Evolutionary conservation across 1,284 basidiomycete genomes (phyloP), one percentile per base, ranked within the genome.

Genomic region (Malassezia furfur): DNA sequence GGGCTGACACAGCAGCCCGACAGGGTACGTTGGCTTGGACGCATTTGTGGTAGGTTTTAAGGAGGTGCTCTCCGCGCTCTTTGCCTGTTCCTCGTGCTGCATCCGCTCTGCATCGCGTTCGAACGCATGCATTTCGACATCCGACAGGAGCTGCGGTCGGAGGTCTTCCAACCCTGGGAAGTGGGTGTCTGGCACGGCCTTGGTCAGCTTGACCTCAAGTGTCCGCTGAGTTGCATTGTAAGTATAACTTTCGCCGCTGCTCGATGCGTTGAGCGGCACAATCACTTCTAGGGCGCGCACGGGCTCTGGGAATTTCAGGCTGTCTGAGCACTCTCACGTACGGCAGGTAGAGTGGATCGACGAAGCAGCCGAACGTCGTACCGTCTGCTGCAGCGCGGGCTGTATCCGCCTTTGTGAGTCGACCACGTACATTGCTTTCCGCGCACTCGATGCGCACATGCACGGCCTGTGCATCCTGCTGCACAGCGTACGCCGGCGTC

Each of bases 261-360:
- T 31, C 22, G 19, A 43, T 22, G 36, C 28, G 15, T 17, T 12
- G 22, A 50, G n/a, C 7, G 54, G 8, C 10, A 48, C 14, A 3
- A 14, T 28, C 21, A 45, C 49, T 12, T 51, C 40, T 12, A 57
- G 36, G 3, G 30, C 30, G 12, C n/a, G 30, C 12, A 57, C 55
- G 1, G 41, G 25, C 6, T 9, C 21, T 15, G 55, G 55, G 10
- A 57, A 40, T 11, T 28, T 12, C 15, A 57, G 46, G 5, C 54
- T 57, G 28, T 11, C 9, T 37, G 15, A 32, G 50, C 10, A 28
- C 7, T 12, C 12, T 15, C 19, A 40, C 54, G 49, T 45, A 57
- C 55, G 55, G 55, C 8, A 57, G 40, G 38, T 54, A 59, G 2
- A 44, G 5, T 1, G 54, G 50, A 11, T 50, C 45, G 2, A 48